phyloP scores from a whole-genome alignment of 345 rosid genomes.

The Odontarrhena argentea region DNA sequence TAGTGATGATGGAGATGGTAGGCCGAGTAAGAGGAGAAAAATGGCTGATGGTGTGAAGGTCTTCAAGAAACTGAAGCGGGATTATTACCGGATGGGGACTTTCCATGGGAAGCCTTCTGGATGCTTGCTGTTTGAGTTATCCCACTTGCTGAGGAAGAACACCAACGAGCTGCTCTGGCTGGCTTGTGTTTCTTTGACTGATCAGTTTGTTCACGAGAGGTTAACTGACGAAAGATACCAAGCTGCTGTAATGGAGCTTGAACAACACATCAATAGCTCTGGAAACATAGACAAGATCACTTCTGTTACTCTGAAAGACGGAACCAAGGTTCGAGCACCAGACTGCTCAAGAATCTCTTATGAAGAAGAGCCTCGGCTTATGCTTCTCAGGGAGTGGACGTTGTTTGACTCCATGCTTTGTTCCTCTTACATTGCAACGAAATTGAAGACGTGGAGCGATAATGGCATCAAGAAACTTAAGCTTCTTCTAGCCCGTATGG shows the following conservation, averaged over 20 bases:
- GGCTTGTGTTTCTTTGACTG: slow-evolving; percentile 91
- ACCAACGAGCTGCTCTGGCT: slow-evolving; percentile 93
- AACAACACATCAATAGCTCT: slow-evolving; percentile 81
- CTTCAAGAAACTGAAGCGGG: slow-evolving; percentile 67
- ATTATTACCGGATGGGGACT: slow-evolving; percentile 80
- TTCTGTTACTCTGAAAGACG: slow-evolving; percentile 82
- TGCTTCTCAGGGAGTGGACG: slow-evolving; percentile 93
- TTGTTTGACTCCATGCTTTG: slow-evolving; percentile 96
- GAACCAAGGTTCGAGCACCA: slow-evolving; percentile 86
- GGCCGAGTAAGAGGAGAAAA: slow-evolving; percentile 72
- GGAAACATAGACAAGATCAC: slow-evolving; percentile 82
- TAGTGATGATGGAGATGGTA: slow-evolving; percentile 41
- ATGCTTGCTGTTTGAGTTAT: slow-evolving; percentile 75
- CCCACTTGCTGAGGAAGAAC: slow-evolving; percentile 78
- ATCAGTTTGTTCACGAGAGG: slow-evolving; percentile 95
- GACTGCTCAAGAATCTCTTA: slow-evolving; percentile 84
- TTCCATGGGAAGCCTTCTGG: slow-evolving; percentile 98
- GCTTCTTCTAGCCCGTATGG: slow-evolving; percentile 96
- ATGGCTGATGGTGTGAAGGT: slow-evolving; percentile 52
- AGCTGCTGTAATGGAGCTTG: slow-evolving; percentile 97
- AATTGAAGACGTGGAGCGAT: slow-evolving; percentile 94
- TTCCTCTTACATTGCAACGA: slow-evolving; percentile 81
- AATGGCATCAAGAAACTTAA: slow-evolving; percentile 93
- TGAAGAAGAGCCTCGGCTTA: slow-evolving; percentile 89
- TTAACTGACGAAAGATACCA: slow-evolving; percentile 93